Base-by-base conservation (phyloP, 2,329 filamentous ascomycete species). In the Pseudovirgaria hyperparasitica region DNA sequence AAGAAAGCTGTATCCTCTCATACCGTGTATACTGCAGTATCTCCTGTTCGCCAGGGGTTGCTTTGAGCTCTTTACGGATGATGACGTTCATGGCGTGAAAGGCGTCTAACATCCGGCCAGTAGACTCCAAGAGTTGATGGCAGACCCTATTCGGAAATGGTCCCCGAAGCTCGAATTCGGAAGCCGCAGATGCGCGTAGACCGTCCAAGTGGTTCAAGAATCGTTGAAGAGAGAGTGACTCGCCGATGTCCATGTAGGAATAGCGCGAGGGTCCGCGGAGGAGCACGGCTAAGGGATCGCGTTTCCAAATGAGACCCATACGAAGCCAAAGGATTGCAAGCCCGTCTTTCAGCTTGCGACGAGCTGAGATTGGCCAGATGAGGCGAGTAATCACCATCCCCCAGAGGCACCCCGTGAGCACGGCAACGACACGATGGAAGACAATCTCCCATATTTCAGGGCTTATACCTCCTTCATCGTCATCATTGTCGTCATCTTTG, bases 41-140 rank as follows among this genome's bases (percentile, higher is more conserved):
- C 6, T 78, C 76, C 30, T 77, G 73, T 56, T 96, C 87, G 4
- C 87, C 86, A 15, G 77, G 70, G 3, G 76, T 84, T 1, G 82
- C 70, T 19, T 70, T 69, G 8, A 76, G 62, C 32, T 87, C 81
- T 44, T 86, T 87, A 45, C 80, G 68, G 19, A 92, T 85, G 35
- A 94, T 76, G 8, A 94, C 72, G 36, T 87, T 92, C 82, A 98
- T 93, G 27, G 86, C 84, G 46, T 96, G 86, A 52, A 98, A 94
- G 19, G 82, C 78, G 53, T 94, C 86, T 4, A 96, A 72, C 55
- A 94, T 82, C 27, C 79, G 75, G 35, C 78, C 76, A 1, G 86
- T 93, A 7, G 77, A 77, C 13, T 72, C 70, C 47, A 96, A 68
- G 31, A 96, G 79, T 19, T 74, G 70, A 4, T 68, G 70, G 48